These are phyloP conservation scores for Orobanche coerulescens DNA, from an alignment of 257 asterid species.

Conservation along the genomic window DNA sequence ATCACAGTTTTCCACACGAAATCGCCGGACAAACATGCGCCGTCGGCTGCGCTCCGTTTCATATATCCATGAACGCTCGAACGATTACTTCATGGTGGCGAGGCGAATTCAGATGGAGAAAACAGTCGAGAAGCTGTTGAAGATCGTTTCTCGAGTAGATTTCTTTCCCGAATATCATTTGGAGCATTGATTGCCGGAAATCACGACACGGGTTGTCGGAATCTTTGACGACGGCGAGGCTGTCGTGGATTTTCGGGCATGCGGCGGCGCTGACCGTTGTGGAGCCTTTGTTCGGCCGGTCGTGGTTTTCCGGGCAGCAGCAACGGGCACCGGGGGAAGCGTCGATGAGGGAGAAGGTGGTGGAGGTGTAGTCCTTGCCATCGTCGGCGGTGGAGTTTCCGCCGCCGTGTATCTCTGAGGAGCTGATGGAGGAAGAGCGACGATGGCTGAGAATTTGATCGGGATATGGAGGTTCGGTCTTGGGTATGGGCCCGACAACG, in stretches of 20 bases:
- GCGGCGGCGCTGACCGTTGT: not conserved
- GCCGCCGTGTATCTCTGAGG: conserved; percentile 14
- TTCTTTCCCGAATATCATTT: conserved; percentile 57
- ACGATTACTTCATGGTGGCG: conserved; percentile 50
- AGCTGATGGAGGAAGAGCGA: conserved; percentile 29
- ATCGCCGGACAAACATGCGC: not conserved
- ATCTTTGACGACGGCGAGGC: conserved; percentile 55
- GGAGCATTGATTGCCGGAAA: conserved; percentile 71
- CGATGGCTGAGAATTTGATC: not conserved
- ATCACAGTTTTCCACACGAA: not conserved
- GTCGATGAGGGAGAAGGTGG: conserved; percentile 26
- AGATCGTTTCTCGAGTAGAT: conserved; percentile 43
- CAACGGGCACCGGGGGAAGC: conserved; percentile 3
- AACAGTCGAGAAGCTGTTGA: conserved; percentile 58
- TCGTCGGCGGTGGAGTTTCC: conserved; percentile 15
- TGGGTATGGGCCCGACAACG: conserved; percentile 31
- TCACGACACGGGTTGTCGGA: conserved; percentile 67
- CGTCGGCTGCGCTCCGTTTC: conserved; percentile 38
- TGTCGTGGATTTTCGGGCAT: conserved; percentile 35
- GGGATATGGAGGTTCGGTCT: conserved; percentile 15
- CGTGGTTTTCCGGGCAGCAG: conserved; percentile 14
- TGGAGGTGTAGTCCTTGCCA: conserved; percentile 26
- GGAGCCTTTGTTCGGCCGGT: conserved; percentile 1
- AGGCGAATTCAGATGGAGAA: conserved; percentile 49
- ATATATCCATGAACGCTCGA: conserved; percentile 54